Conservation (phyloP, 2,329 filamentous ascomycete genomes). For the Phialophora expanda region DNA sequence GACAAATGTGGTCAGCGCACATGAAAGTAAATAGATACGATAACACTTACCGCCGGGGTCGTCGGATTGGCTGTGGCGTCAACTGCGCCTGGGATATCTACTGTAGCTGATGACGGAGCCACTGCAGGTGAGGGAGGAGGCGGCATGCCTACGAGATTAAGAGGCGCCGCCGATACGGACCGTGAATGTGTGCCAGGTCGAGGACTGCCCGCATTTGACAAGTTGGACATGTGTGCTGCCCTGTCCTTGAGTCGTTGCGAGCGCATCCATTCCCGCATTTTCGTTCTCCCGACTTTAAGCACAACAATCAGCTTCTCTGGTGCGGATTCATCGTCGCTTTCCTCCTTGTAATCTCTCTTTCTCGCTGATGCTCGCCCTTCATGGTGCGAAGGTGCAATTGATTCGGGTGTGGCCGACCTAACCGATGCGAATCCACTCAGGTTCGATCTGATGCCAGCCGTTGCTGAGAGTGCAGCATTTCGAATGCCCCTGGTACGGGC, state of each 20-base stretch:
- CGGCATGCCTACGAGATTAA: conserved; percentile 55
- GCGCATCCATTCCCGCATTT: conserved; percentile 64
- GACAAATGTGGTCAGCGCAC: conserved; percentile 24
- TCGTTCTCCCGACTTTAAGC: conserved; percentile 74
- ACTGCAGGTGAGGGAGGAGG: conserved; percentile 51
- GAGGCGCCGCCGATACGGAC: conserved; percentile 47
- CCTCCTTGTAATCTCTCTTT: conserved; percentile 73
- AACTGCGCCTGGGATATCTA: conserved; percentile 47
- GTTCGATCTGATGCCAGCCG: conserved; percentile 81
- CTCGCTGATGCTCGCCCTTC: conserved; percentile 72
- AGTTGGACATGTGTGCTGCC: conserved; percentile 41
- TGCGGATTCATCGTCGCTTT: conserved; percentile 71
- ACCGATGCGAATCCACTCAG: conserved; percentile 59
- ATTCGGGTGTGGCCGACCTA: conserved; percentile 88
- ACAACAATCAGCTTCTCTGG: conserved; percentile 71
- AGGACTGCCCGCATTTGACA: conserved; percentile 38
- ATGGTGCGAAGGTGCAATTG: conserved; percentile 64
- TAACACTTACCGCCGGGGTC: conserved; percentile 52
- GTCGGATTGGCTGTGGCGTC: conserved; percentile 53
- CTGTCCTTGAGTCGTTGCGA: conserved; percentile 60
- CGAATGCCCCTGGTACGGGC: conserved; percentile 86
- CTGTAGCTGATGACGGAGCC: conserved; percentile 43
- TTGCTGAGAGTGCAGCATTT: conserved; percentile 82
- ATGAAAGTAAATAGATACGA: conserved; percentile 24
- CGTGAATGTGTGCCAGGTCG: conserved; percentile 34